Conservation (phyloP, 768 basidiomycete species). For the Cystoderma amianthinum region DNA sequence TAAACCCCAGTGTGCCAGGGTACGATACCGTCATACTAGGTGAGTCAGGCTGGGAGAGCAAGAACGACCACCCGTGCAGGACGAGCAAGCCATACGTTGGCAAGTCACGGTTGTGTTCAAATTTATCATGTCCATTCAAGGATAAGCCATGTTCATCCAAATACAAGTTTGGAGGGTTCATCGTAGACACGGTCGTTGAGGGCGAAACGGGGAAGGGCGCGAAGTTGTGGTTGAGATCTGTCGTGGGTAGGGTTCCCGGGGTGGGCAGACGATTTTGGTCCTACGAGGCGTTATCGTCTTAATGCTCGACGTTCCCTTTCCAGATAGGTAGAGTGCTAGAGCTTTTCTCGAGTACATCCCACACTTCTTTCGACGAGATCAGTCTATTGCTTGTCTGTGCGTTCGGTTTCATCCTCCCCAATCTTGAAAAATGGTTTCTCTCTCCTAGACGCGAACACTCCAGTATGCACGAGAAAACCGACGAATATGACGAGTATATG, state of each 20-base stretch:
- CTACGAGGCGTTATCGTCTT: background rate
- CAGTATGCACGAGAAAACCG: constrained; percentile 52
- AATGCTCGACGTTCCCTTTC: constrained; percentile 1
- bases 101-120: constrained; percentile 11
- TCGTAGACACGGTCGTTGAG: constrained; percentile 21
- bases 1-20: constrained; percentile 18
- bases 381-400: constrained; percentile 7
- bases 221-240: constrained; percentile 25
- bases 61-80: constrained; percentile 30
- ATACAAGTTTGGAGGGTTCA: constrained; percentile 22
- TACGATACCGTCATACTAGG: constrained; percentile 15
- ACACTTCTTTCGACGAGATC: constrained; percentile 13
- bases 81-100: constrained; percentile 29
- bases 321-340: too few relatives aligned
- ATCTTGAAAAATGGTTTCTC: constrained; percentile 16
- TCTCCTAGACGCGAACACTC: too few relatives aligned
- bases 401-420: constrained; percentile 4
- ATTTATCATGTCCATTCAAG: constrained; percentile 29
- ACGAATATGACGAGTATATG: constrained; percentile 69
- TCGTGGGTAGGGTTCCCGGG: constrained; percentile 43
- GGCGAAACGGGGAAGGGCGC: constrained; percentile 41
- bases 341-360: constrained; percentile 33
- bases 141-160: too few relatives aligned
- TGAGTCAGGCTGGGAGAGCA: too few relatives aligned
- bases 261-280: constrained; percentile 24